Base-by-base conservation (phyloP, 768 basidiomycete species). In the Termitomyces sp. region DNA sequence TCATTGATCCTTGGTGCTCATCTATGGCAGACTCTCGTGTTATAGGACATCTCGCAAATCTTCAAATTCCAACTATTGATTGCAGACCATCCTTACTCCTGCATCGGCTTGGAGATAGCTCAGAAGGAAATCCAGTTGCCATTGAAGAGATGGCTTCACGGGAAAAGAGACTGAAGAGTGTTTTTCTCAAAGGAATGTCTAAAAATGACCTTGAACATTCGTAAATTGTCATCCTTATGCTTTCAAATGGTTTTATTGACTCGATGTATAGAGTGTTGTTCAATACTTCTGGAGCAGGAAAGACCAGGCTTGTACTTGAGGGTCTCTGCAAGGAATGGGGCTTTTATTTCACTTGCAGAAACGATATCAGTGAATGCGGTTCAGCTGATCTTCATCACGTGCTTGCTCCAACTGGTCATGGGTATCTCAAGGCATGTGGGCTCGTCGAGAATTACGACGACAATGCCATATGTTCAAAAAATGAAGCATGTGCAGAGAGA, bases 281-380 rank as follows among this genome's bases (percentile, higher is more conserved):
- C 31, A 49, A 49, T 33, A 49, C 48, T 20, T 33, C 48, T 33
- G 48, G 48, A 6, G 48, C 48, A 15, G 48, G 48, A 2, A 49
- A 49, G 48, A 49, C 48, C n/a, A 49, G 48, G 18, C 46, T 57
- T 13, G 24, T 49, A 11, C 45, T 57, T 7, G 55, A 49, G 8
- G 55, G 55, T 6, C 55, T 56, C 27, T 56, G 55, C 55, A n/a
- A 31, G 6, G 9, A 55, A n/a, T 55, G 42, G 31, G 55, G 55
- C 5, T 47, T 56, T 24, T 57, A 47, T 13, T 36, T 57, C 46
- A 57, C 46, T 24, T 57, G 55, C 22, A 24, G 12, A 11, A 48
- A 24, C 7, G 15, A 6, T 4, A 6, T 48, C 22, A 49, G 47
- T 49, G 55, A 57, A 49, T 47, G 55, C 41, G 55, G 55, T 16